These are phyloP conservation scores for Backusella liffmaniae DNA, from an alignment of 192 early-diverging fungal genomes.

Conservation along the genomic window DNA sequence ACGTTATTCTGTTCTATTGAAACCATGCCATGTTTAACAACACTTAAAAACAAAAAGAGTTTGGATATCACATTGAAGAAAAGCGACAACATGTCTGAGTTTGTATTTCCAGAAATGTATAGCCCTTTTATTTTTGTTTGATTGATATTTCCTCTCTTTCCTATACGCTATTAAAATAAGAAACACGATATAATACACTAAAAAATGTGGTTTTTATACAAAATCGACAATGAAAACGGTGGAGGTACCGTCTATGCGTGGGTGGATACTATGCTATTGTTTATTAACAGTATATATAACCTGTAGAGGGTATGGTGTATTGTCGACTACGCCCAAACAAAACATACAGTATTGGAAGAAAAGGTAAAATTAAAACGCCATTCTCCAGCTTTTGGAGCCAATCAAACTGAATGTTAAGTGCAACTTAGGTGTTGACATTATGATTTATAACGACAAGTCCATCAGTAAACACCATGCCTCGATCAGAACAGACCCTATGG, in stretches of 20 bases:
- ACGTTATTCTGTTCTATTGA: too few relatives aligned
- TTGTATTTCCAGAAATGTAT: too few relatives aligned
- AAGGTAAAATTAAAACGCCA: not conserved
- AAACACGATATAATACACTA: not conserved
- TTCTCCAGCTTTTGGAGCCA: too few relatives aligned
- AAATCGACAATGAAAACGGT: not conserved
- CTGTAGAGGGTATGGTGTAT: not conserved
- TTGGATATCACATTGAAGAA: too few relatives aligned
- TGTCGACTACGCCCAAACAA: not conserved
- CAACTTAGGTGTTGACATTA: not conserved
- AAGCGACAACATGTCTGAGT: too few relatives aligned
- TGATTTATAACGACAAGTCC: not conserved
- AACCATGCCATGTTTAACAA: too few relatives aligned
- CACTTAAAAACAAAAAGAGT: too few relatives aligned
- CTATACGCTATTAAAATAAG: too few relatives aligned
- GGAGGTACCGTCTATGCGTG: not conserved
- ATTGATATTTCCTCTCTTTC: too few relatives aligned
- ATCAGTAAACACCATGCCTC: not conserved
- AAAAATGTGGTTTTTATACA: slow-evolving; percentile 3
- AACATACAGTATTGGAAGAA: not conserved
- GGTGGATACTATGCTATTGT: not conserved
- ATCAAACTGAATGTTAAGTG: not conserved
- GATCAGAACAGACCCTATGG: not conserved
- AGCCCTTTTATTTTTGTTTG: too few relatives aligned
- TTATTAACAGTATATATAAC: not conserved